Evolutionary conservation across 2,329 filamentous ascomycete genomes (phyloP), one percentile per base, ranked within the genome.

Genomic region (Chrysoporthe austroafricana): DNA sequence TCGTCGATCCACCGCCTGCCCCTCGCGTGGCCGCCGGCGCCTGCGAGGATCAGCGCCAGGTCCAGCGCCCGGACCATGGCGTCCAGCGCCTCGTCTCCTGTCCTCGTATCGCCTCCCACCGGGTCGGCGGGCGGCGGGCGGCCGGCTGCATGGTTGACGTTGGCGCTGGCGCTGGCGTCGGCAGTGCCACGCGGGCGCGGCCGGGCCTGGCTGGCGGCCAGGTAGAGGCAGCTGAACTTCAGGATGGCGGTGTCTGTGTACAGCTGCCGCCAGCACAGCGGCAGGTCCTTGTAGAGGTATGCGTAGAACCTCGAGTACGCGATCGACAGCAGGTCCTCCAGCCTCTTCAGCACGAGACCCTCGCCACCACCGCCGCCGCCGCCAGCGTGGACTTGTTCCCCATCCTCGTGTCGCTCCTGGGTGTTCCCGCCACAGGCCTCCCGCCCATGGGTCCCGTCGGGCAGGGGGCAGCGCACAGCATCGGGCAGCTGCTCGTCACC

Each of bases 31-130:
- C 85, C 82, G 1, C 87, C 86, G 0, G 86, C 90, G 0, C 91
- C 92, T 0, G 92, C 87, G 64, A 94, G 85, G 58, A 97, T 92
- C 57, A 96, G 78, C 0, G 91, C 90, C 76, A 89, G 88, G 73
- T 97, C 94, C 1, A 98, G 83, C 1, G 84, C 79, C 64, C 84
- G 83, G 44, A 97, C 85, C 1, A 91, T 81, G 1, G 82, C 77
- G 44, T 86, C 83, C 4, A 94, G 75, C 78, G 44, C 72, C 26
- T 61, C 59, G 6, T 46, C 43, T 26, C 7, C 11, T 44, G 36
- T 42, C 36, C 21, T 60, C 70, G 8, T 72, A 61, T 50, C 72
- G 48, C 43, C 70, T 62, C 32, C 36, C 36, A 39, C 43, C n/a
- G 43, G 11, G 14, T 67, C 48, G 26, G 69, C 21, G 8, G 8